Evolutionary conservation across 2,329 filamentous ascomycete genomes (phyloP).

Genomic region (Aureobasidium musti): DNA sequence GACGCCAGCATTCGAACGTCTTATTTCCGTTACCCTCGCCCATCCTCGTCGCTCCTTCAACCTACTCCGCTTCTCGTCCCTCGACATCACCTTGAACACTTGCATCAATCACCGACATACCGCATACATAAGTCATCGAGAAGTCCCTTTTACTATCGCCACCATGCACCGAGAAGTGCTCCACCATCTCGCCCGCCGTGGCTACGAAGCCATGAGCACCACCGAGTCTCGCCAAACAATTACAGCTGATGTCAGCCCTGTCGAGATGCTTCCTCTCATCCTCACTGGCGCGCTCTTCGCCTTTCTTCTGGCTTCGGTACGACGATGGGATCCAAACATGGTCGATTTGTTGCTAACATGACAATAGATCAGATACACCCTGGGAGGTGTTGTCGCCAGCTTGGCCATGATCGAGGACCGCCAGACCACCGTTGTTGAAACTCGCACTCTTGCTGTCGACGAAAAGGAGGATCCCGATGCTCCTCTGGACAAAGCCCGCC

Average conservation of each 20-base stretch:
- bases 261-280: slow-evolving; percentile 38
- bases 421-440: slow-evolving; percentile 51
- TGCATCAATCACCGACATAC: not conserved
- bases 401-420: slow-evolving; percentile 66
- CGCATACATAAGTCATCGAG: not conserved
- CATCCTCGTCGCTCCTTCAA: not conserved
- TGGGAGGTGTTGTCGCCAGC: slow-evolving; percentile 61
- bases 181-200: slow-evolving; percentile 41
- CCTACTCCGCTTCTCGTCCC: not conserved
- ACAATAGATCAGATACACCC: slow-evolving; percentile 54
- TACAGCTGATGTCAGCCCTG: slow-evolving; percentile 33
- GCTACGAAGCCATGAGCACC: slow-evolving; percentile 36
- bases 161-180: slow-evolving; percentile 37
- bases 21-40: not conserved
- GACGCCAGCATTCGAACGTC: slow-evolving; percentile 12
- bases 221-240: slow-evolving; percentile 31
- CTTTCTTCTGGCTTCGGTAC: slow-evolving; percentile 47
- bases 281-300: slow-evolving; percentile 46
- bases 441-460: slow-evolving; percentile 51
- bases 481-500: slow-evolving; percentile 47
- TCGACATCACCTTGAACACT: not conserved
- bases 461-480: slow-evolving; percentile 55
- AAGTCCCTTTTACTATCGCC: not conserved
- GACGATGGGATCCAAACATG: slow-evolving; percentile 29
- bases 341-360: slow-evolving; percentile 26